Evolutionary conservation across 805 yeast species (phyloP).

Genomic region (Teunomyces kruisii): DNA sequence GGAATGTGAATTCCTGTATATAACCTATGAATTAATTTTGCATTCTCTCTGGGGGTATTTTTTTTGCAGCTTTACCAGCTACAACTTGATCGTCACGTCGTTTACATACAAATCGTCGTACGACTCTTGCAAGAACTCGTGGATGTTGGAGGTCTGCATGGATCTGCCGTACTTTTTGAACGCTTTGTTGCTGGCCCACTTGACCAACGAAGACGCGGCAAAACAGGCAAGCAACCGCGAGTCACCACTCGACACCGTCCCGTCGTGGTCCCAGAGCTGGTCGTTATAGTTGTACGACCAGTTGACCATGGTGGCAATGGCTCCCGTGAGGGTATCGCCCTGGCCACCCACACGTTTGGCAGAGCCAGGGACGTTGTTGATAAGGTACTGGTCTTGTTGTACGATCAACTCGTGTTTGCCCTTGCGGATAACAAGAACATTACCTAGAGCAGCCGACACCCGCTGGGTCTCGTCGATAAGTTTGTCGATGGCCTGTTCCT

Average conservation of each 20-base stretch:
- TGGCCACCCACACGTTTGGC: constrained; percentile 90
- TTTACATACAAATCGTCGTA: constrained; percentile 26
- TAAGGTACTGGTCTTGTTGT: constrained; percentile 42
- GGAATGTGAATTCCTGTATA: neutral
- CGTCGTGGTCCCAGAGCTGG: constrained; percentile 48
- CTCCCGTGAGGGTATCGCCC: constrained; percentile 90
- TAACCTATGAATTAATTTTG: no score
- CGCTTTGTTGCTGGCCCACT: constrained; percentile 65
- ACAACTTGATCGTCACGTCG: constrained; percentile 3
- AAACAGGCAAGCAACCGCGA: constrained; percentile 56
- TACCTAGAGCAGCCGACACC: constrained; percentile 52
- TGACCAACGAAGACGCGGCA: constrained; percentile 69
- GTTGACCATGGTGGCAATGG: constrained; percentile 76
- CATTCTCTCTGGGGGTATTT: no score
- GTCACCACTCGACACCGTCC: constrained; percentile 13
- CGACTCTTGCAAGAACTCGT: constrained; percentile 63
- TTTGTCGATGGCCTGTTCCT: constrained; percentile 1
- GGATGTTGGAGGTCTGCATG: constrained; percentile 83
- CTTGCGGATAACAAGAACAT: constrained; percentile 68
- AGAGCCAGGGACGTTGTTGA: constrained; percentile 59
- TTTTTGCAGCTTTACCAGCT: neutral
- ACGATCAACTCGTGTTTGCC: constrained; percentile 69
- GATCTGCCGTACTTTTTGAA: constrained; percentile 66
- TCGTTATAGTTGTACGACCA: constrained; percentile 72
- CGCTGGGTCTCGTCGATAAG: constrained; percentile 3